phyloP scores from a whole-genome alignment of 2,329 filamentous ascomycete species.

The Diaporthe ilicicola region DNA sequence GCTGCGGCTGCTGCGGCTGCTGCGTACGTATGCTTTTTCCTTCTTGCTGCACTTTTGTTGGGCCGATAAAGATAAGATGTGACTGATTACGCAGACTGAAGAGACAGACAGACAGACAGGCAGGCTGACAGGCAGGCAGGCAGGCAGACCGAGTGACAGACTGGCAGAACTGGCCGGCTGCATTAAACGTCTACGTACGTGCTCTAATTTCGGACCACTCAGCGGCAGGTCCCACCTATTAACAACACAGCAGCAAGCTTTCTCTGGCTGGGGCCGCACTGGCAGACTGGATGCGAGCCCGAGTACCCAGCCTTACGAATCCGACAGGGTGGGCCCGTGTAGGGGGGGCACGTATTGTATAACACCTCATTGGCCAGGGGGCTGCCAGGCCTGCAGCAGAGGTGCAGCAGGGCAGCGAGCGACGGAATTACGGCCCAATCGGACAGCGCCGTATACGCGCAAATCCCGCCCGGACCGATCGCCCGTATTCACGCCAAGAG shows the following conservation, averaged over 20 bases:
- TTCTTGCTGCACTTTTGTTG: background rate
- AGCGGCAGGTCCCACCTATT: background rate
- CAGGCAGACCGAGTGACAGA: background rate
- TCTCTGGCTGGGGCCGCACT: background rate
- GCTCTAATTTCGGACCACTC: background rate
- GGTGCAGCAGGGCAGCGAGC: background rate
- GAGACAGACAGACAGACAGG: background rate
- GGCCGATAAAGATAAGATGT: background rate
- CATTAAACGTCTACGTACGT: conserved; percentile 1
- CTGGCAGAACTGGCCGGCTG: background rate
- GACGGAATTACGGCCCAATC: conserved; percentile 1
- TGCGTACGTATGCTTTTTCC: background rate
- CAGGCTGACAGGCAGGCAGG: background rate
- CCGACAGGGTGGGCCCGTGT: background rate
- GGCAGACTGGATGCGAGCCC: no score
- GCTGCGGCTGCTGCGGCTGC: background rate
- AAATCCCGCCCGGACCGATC: conserved; percentile 11
- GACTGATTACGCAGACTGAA: no score
- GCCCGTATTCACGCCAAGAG: background rate
- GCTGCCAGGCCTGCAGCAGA: background rate
- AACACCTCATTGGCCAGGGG: conserved; percentile 14
- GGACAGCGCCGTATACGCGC: conserved; percentile 9
- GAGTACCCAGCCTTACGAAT: background rate
- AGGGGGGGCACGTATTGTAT: conserved; percentile 2
- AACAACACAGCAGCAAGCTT: background rate